Evolutionary conservation across 352 stramenopile genomes (phyloP), one percentile per base, ranked within the genome.

Genomic region (Hyphochytrium catenoides): DNA sequence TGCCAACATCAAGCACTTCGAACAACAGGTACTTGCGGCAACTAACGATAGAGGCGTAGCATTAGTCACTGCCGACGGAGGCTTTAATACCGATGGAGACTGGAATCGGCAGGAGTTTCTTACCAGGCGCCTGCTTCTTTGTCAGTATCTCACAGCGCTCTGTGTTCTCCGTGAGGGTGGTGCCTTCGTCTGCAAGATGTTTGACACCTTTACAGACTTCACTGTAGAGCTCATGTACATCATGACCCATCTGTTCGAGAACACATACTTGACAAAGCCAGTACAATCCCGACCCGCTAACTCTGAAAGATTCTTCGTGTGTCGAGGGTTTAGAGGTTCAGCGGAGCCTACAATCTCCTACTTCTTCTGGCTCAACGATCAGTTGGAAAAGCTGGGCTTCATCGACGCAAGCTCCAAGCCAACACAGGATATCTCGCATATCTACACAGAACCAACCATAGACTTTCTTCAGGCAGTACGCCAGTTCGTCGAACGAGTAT

Each of bases 121-220:
- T 18, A 38, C 61, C 7, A 47, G 59, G 47, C 54, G 57, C 27
- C 36, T 74, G 12, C 36, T 74, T 15, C 40, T 63, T 12, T 63
- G 47, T 39, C 50, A 74, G 50, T 44, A 54, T 15, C 50, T 57
- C 8, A 54, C 60, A 1, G 53, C 46, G n/a, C 43, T 73, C 18
- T 21, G 31, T 15, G 31, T 74, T 3, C 40, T 74, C 9, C 23
- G 35, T 17, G 30, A 36, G 11, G 54, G 50, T 24, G 61, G 57
- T 5, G 56, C 24, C 18, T 50, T 70, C 26, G 44, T 74, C 9
- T n/a, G 68, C 9, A 74, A 74, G 47, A 52, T 74, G 44, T 74
- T 70, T 56, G 57, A 57, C 18, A 69, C 50, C 51, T 48, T 56
- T 36, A 50, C 47, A 24, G 27, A 43, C 3, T 28, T 39, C 4